These are phyloP conservation scores for Xerocomus amazonicus DNA, from an alignment of 1,284 basidiomycete species.

Conservation along the genomic window DNA sequence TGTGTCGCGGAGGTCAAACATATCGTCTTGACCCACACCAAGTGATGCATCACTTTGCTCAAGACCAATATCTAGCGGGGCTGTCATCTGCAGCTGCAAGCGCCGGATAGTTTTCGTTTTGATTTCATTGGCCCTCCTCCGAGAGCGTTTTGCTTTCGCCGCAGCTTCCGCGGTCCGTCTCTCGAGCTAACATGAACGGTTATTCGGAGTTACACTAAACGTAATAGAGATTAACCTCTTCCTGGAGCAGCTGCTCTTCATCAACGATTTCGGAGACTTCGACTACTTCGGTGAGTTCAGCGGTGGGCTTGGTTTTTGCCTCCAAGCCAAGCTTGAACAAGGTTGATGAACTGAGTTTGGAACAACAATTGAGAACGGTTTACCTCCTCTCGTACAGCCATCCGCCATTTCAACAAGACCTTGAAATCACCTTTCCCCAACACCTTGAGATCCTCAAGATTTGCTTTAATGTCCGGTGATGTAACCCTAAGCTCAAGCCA, in stretches of 20 bases:
- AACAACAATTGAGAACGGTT: slow-evolving; percentile 9
- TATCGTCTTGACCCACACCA: slow-evolving; percentile 69
- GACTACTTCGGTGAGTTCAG: slow-evolving; percentile 74
- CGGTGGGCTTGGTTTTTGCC: slow-evolving; percentile 64
- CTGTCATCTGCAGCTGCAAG: slow-evolving; percentile 97
- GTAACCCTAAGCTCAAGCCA: slow-evolving; percentile 76
- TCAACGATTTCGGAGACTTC: slow-evolving; percentile 76
- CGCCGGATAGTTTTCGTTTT: slow-evolving; percentile 87
- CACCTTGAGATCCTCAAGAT: slow-evolving; percentile 92
- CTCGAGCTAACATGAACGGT: slow-evolving; percentile 58
- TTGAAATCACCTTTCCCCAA: slow-evolving; percentile 98
- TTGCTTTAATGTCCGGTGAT: slow-evolving; percentile 76
- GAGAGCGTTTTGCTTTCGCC: slow-evolving; percentile 76
- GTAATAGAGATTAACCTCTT: slow-evolving; percentile 58
- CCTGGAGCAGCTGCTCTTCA: slow-evolving; percentile 84
- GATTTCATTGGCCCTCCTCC: slow-evolving; percentile 86
- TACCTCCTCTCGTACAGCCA: slow-evolving; percentile 80
- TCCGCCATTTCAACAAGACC: slow-evolving; percentile 87
- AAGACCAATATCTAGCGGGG: slow-evolving; percentile 92
- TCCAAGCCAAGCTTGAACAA: slow-evolving; percentile 71
- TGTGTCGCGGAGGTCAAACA: slow-evolving; percentile 76
- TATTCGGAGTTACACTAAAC: slow-evolving; percentile 1
- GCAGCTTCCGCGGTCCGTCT: slow-evolving; percentile 78
- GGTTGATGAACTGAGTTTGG: slow-evolving; percentile 3
- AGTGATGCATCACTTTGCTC: slow-evolving; percentile 78